phyloP scores from a whole-genome alignment of 2,329 filamentous ascomycete genomes.

The Colletotrichum graminicola region DNA sequence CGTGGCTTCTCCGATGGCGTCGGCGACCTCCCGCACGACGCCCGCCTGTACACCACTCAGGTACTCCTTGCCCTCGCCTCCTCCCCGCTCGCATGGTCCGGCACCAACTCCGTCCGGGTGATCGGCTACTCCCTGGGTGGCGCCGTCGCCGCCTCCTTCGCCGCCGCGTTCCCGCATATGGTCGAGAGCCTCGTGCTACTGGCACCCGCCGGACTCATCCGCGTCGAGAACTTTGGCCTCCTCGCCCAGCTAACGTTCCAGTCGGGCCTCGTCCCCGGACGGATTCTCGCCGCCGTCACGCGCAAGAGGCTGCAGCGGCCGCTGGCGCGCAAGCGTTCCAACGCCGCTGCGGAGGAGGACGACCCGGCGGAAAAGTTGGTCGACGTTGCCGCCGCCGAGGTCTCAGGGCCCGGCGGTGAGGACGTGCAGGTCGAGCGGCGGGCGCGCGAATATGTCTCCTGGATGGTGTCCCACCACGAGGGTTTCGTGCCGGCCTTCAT shows the following conservation, averaged over 20 bases:
- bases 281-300: conserved; percentile 62
- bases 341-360: conserved; percentile 42
- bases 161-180: conserved; percentile 77
- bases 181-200: conserved; percentile 80
- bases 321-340: conserved; percentile 56
- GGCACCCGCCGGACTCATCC: conserved; percentile 82
- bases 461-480: conserved; percentile 67
- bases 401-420: conserved; percentile 48
- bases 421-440: conserved; percentile 55
- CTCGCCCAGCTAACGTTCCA: conserved; percentile 65
- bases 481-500: conserved; percentile 73
- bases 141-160: conserved; percentile 80
- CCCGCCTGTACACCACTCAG: conserved; percentile 79
- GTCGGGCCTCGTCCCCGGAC: conserved; percentile 66
- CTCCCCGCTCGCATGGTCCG: conserved; percentile 77
- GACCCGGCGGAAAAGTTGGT: conserved; percentile 49
- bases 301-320: conserved; percentile 62
- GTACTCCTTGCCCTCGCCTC: conserved; percentile 78
- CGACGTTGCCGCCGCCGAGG: conserved; percentile 59
- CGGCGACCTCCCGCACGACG: conserved; percentile 76
- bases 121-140: conserved; percentile 88
- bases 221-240: conserved; percentile 64
- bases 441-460: conserved; percentile 66
- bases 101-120: conserved; percentile 69
- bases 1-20: conserved; percentile 76